A percentile compares a stretch with the other conserved stretches of the same genome.
phyloP scores from a whole-genome alignment of 2,329 filamentous ascomycete genomes.

The Penicillium sp. region DNA sequence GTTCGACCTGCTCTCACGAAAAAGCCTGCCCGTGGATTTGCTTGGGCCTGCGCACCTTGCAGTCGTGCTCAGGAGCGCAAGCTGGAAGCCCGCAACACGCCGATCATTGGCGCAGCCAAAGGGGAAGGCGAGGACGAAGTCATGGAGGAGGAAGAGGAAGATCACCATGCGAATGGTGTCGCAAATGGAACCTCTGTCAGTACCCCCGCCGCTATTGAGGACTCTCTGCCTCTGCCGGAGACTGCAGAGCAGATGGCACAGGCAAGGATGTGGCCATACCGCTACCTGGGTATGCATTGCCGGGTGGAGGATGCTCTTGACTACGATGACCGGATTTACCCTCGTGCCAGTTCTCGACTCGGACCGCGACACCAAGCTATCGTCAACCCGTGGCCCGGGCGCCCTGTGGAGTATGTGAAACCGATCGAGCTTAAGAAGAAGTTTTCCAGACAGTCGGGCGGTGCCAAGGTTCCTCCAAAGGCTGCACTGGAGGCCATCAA shows the following conservation, averaged over 20 bases:
- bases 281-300: slow-evolving; percentile 94
- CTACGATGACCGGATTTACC: slow-evolving; percentile 96
- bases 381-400: slow-evolving; percentile 81
- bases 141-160: slow-evolving; percentile 66
- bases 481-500: slow-evolving; percentile 82
- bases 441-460: slow-evolving; percentile 60
- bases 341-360: slow-evolving; percentile 87
- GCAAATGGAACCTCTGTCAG: slow-evolving; percentile 63
- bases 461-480: slow-evolving; percentile 73
- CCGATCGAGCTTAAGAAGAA: slow-evolving; percentile 82
- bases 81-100: slow-evolving; percentile 85
- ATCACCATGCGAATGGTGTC: slow-evolving; percentile 64
- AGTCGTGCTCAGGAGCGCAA: slow-evolving; percentile 94
- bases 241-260: slow-evolving; percentile 90
- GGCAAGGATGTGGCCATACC: slow-evolving; percentile 92
- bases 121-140: slow-evolving; percentile 65
- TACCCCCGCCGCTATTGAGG: slow-evolving; percentile 59
- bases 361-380: slow-evolving; percentile 90
- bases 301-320: slow-evolving; percentile 93
- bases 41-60: slow-evolving; percentile 95
- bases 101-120: slow-evolving; percentile 61
- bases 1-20: slow-evolving; percentile 89
- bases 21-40: slow-evolving; percentile 95
- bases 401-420: slow-evolving; percentile 87
- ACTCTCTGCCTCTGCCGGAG: slow-evolving; percentile 59